Evolutionary conservation across 257 asterid species (phyloP).

Genomic region (Solanum gandarillasii): DNA sequence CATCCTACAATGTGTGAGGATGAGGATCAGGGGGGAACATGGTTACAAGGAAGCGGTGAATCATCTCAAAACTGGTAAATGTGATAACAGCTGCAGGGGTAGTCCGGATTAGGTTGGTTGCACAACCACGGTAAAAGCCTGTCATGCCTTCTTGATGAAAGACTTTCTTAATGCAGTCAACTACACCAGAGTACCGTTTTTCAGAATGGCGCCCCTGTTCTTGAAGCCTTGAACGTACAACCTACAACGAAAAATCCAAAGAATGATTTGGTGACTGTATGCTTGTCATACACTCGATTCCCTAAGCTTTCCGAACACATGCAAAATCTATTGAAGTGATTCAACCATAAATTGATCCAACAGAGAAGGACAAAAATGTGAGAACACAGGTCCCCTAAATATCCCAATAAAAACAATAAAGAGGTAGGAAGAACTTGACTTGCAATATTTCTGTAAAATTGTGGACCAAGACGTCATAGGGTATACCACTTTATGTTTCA

Average conservation of each 20-base stretch:
- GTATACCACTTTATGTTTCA: background rate
- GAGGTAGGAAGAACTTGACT: background rate
- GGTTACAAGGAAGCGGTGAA: slow-evolving; percentile 76
- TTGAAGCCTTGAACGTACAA: slow-evolving; percentile 94
- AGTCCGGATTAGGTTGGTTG: slow-evolving; percentile 78
- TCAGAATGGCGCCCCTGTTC: slow-evolving; percentile 96
- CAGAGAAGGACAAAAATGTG: background rate
- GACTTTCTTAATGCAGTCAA: slow-evolving; percentile 72
- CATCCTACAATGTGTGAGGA: slow-evolving; percentile 31
- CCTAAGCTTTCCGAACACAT: background rate
- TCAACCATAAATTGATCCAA: background rate
- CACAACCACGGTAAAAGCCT: slow-evolving; percentile 94
- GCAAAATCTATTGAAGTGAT: background rate
- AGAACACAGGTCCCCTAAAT: background rate
- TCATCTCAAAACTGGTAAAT: slow-evolving; percentile 96
- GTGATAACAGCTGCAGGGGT: slow-evolving; percentile 98
- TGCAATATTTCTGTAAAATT: background rate
- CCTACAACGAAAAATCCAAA: slow-evolving; percentile 29
- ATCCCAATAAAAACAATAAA: background rate
- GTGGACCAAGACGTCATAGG: background rate
- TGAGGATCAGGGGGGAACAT: slow-evolving; percentile 65
- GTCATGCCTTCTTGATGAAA: slow-evolving; percentile 64
- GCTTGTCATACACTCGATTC: background rate
- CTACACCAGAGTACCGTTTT: slow-evolving; percentile 74
- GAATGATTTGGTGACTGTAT: background rate